phyloP scores from a whole-genome alignment of 139 green algal species.

The Volvox reticuliferus region DNA sequence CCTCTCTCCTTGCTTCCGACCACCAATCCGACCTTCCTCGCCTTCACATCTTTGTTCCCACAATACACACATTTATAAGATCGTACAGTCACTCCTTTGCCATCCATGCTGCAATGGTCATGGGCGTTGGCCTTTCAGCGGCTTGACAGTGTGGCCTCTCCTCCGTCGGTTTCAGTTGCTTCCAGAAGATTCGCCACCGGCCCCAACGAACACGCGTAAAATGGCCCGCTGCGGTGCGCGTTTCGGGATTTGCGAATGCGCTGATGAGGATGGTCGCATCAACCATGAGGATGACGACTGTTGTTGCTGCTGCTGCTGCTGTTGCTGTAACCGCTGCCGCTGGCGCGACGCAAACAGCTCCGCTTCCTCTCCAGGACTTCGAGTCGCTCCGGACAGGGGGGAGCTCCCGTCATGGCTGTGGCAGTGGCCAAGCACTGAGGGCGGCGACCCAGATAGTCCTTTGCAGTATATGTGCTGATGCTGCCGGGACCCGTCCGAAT shows the following conservation, averaged over 20 bases:
- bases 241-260: neutral
- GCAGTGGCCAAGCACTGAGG: neutral
- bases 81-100: no score
- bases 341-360: neutral
- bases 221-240: neutral
- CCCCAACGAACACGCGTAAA: conserved; percentile 26
- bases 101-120: no score
- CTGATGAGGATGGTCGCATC: neutral
- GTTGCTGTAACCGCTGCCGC: neutral
- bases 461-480: neutral
- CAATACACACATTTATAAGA: no score
- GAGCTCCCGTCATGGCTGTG: neutral
- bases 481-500: no score
- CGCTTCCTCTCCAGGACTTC: neutral
- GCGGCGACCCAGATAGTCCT: neutral
- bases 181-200: neutral
- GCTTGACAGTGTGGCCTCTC: neutral
- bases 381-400: neutral
- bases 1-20: no score
- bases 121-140: no score
- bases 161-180: conserved; percentile 17
- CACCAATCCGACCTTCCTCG: no score
- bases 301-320: conserved; percentile 1
- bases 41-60: no score
- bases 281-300: neutral